Base-by-base conservation (phyloP, 345 rosid species). In the Draba incana region DNA sequence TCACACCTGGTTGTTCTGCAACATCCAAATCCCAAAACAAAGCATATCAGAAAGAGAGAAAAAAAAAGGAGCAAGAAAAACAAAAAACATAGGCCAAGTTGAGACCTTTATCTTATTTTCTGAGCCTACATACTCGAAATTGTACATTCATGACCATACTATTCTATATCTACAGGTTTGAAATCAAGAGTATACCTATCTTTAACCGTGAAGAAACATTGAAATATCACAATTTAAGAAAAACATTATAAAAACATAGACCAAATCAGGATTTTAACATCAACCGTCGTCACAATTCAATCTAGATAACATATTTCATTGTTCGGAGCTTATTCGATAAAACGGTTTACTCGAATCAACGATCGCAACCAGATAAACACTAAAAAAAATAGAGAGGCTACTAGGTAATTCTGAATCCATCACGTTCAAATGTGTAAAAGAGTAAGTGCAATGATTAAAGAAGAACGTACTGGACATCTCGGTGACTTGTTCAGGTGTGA, bases 1-100 rank as follows among this genome's bases (percentile, higher is more conserved):
- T 84, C 50, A 92, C 98, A 50, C 98, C 98, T 4, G 92, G 96
- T 81, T 81, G 84, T 58, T 84, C 98, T 92, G 92, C 78, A 66
- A 55, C 47, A 62, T 35, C 65, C 42, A 45, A 74, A 24, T 16
- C 35, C 25, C 37, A 33, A 6, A 33, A 50, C 23, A 51, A 31
- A 33, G 2, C 28, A 31, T 1, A 11, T 42, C 10, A 64, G 38
- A 47, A 24, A 4, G 10, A 64, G 39, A 25, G 8, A 28, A 38
- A 43, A 25, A n/a, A 35, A 28, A 38, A 43, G 10, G 23, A 54
- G 38, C 24, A 71, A 30, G 44, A 6, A 13, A 4, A 2, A 15
- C 3, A 27, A 5, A n/a, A 24, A 7, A 28, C 45, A 56, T 28
- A 37, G 24, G n/a, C 30, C 35, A 63, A 46, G 24, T 15, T 33